Percentiles rank a stretch among this genome's conserved stretches.
These are phyloP conservation scores for Solanum peruvianum DNA, from an alignment of 257 asterid species.

Conservation along the genomic window DNA sequence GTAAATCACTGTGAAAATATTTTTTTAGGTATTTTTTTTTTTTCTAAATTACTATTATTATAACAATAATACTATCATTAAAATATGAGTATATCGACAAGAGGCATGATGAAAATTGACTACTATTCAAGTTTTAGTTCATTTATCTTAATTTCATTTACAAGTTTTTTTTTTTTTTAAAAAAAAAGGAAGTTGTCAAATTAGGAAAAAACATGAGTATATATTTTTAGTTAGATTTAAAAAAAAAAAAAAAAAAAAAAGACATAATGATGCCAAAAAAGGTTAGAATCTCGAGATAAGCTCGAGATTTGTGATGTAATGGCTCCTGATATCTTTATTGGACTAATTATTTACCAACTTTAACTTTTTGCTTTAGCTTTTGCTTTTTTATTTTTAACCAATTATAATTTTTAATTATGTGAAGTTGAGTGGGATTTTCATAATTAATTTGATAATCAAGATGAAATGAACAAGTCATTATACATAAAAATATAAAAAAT, in stretches of 20 bases:
- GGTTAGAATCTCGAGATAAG: conserved; percentile 47
- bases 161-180: no score
- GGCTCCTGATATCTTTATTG: conserved; percentile 28
- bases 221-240: no score
- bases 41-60: background rate
- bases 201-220: background rate
- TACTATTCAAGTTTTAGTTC: background rate
- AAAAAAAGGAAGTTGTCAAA: background rate
- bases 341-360: conserved; percentile 10
- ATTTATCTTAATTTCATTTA: background rate
- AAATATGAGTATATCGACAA: background rate
- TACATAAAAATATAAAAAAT: no score
- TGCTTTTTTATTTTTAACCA: background rate
- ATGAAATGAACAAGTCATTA: no score
- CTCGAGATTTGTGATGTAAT: conserved; percentile 37
- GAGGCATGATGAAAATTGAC: background rate
- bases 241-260: no score
- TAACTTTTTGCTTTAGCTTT: background rate
- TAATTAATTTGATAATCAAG: no score
- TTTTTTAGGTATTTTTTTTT: background rate
- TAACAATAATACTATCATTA: background rate
- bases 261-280: conserved; percentile 12
- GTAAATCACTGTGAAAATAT: background rate
- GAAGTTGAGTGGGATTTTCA: background rate
- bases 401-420: background rate